Base-by-base conservation (phyloP, 2,329 filamentous ascomycete species). In the Parascedosporium putredinis region DNA sequence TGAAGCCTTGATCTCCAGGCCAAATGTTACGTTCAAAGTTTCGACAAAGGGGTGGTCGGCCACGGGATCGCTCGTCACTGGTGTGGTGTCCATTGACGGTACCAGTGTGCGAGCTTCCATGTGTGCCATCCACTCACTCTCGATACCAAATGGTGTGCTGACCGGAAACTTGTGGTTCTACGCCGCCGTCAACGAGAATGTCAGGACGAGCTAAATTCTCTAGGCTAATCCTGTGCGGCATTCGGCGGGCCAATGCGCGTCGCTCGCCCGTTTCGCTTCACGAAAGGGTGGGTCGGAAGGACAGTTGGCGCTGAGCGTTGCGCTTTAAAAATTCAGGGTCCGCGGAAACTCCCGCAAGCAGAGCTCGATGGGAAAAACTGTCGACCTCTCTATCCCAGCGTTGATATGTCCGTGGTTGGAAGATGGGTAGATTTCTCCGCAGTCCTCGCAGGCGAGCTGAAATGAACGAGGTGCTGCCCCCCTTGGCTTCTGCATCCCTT, bases 1-100 rank as follows among this genome's bases (percentile, higher is more conserved):
- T 3, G 58, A 58, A 16, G 55, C 51, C 16, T 50, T 40, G 12
- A 64, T 57, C 12, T 54, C 50, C 3, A 65, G 55, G 8, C 51
- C 27, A 18, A 33, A 46, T 2, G 12, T 18, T n/a, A 27, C 44
- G 22, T 46, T 46, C 7, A 46, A 23, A 12, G 25, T 18, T 31
- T 27, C 44, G 16, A 46, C 33, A 31, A 46, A 46, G 12, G 14
- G 12, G 27, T 14, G 10, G 4, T 31, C 24, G 25, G 14, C 25
- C 3, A 3, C 18, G 9, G 24, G 27, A 24, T 6, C 4, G 16
- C 9, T 10, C 40, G 20, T 27, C 14, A 46, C 14, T 33, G 44
- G 24, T 18, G 25, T 27, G n/a, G 23, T 46, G 25, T 10, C 12
- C 16, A 8, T 23, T 10, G 38, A 22, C 5, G 20, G 38, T 42